Conservation (phyloP, 306 rosid species). For the Arachis hypogaea region DNA sequence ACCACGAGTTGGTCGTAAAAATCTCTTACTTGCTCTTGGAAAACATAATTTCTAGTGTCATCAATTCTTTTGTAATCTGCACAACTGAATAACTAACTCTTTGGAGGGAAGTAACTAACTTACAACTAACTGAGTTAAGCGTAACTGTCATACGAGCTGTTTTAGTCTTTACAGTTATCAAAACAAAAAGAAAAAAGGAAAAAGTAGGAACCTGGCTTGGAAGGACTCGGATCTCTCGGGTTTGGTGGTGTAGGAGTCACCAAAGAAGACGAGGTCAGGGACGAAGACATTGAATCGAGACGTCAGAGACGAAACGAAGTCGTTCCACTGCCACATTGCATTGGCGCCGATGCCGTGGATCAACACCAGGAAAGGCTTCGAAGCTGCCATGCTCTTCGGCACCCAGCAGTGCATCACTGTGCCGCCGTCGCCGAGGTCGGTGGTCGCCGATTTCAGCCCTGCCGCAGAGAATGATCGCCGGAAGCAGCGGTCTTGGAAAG, state of each 20-base stretch:
- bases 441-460: slow-evolving; percentile 70
- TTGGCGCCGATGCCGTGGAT: slow-evolving; percentile 80
- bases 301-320: slow-evolving; percentile 52
- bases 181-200: neutral
- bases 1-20: no score
- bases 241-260: slow-evolving; percentile 63
- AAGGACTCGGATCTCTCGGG: slow-evolving; percentile 64
- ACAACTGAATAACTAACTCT: neutral
- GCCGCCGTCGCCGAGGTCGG: slow-evolving; percentile 82
- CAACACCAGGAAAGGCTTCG: slow-evolving; percentile 63
- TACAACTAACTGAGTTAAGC: neutral
- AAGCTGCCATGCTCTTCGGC: slow-evolving; percentile 41
- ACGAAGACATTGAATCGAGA: slow-evolving; percentile 66
- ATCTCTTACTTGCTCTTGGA: no score
- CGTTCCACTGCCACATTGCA: slow-evolving; percentile 89
- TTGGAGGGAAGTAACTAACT: neutral
- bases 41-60: neutral
- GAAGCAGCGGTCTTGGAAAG: slow-evolving; percentile 43
- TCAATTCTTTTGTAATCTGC: neutral
- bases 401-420: slow-evolving; percentile 81
- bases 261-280: slow-evolving; percentile 79
- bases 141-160: neutral
- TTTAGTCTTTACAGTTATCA: no score
- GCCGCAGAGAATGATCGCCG: slow-evolving; percentile 54
- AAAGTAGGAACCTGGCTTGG: slow-evolving; percentile 48